Percentiles rank a stretch among this genome's conserved stretches.
Evolutionary conservation across 371 early-diverging fungal species (phyloP).

Genomic region (Mortierella sp.): DNA sequence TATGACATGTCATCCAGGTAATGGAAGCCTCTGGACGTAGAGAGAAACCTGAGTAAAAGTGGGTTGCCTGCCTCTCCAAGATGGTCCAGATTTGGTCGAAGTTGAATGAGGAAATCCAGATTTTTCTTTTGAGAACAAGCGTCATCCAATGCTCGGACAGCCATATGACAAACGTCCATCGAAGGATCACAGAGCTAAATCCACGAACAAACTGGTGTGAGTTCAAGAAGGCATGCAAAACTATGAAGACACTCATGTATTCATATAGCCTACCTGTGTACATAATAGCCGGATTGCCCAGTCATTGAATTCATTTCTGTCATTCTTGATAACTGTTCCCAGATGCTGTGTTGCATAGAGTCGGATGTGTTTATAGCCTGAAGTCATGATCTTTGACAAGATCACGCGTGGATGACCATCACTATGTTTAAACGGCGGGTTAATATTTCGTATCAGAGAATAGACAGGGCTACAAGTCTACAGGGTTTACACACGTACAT

Average conservation of each 20-base stretch:
- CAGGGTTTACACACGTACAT: slow-evolving; percentile 47
- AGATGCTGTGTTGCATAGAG: slow-evolving; percentile 83
- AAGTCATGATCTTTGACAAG: slow-evolving; percentile 87
- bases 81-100: slow-evolving; percentile 81
- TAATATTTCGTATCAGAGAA: background rate
- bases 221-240: background rate
- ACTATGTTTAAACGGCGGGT: slow-evolving; percentile 37
- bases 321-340: slow-evolving; percentile 71
- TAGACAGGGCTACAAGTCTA: background rate
- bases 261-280: slow-evolving; percentile 66
- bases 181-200: slow-evolving; percentile 83
- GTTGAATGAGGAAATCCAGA: slow-evolving; percentile 74
- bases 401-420: slow-evolving; percentile 89
- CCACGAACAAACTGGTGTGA: background rate
- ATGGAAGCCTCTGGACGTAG: slow-evolving; percentile 78
- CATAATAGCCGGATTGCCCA: slow-evolving; percentile 85
- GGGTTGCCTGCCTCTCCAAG: slow-evolving; percentile 80
- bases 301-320: slow-evolving; percentile 72
- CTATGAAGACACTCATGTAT: background rate
- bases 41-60: slow-evolving; percentile 77
- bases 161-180: slow-evolving; percentile 79
- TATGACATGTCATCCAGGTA: slow-evolving; percentile 80
- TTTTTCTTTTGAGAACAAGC: slow-evolving; percentile 78
- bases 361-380: slow-evolving; percentile 83
- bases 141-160: slow-evolving; percentile 78